Evolutionary conservation across 495 filamentous ascomycete species (phyloP).

Genomic region (Aspergillus haitiensis): DNA sequence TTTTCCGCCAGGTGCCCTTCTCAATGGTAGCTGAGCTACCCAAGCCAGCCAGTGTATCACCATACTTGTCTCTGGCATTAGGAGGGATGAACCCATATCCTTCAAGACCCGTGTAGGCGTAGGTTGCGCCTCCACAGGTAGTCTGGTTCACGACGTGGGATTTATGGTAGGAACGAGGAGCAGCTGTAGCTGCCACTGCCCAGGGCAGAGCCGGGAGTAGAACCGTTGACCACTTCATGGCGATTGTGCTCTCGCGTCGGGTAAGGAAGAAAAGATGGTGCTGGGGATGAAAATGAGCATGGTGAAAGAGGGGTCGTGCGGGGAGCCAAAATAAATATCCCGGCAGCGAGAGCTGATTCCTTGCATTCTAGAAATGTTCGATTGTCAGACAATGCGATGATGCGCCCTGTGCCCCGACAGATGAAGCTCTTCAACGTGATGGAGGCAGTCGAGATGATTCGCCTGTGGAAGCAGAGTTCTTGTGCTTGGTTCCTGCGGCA

Average conservation of each 20-base stretch:
- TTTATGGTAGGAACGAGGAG: background rate
- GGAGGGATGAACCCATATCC: slow-evolving; percentile 66
- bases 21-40: slow-evolving; percentile 70
- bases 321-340: slow-evolving; percentile 6
- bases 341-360: background rate
- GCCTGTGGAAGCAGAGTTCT: background rate
- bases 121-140: slow-evolving; percentile 63
- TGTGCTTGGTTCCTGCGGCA: background rate
- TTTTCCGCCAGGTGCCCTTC: slow-evolving; percentile 61
- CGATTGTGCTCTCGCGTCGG: background rate
- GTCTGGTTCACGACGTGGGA: slow-evolving; percentile 48
- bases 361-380: background rate
- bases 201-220: slow-evolving; percentile 23
- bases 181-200: slow-evolving; percentile 12
- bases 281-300: background rate
- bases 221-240: slow-evolving; percentile 28
- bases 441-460: slow-evolving; percentile 1
- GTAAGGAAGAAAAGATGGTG: background rate
- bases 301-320: background rate
- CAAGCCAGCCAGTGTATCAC: slow-evolving; percentile 70
- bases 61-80: slow-evolving; percentile 65
- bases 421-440: slow-evolving; percentile 15
- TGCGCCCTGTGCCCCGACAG: background rate
- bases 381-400: background rate
- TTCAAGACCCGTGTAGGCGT: slow-evolving; percentile 67